Conservation (phyloP, 1,139 yeast species). For the Geotrichum bryndzae region DNA sequence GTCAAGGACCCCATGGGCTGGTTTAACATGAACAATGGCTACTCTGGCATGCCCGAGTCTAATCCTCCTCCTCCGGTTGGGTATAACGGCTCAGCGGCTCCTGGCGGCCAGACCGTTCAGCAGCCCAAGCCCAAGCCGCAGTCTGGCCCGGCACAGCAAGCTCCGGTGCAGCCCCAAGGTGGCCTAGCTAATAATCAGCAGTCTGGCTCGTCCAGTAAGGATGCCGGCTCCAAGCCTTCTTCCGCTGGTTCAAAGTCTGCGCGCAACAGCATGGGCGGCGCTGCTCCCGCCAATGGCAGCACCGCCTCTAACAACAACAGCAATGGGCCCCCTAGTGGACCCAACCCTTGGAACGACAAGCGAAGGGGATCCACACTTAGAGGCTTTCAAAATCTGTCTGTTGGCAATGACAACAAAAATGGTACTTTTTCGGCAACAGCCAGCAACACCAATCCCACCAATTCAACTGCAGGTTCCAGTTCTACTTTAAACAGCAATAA, state of each 20-base stretch:
- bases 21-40: slow-evolving; percentile 17
- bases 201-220: neutral
- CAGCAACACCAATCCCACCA: neutral
- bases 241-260: neutral
- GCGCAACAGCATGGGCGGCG: slow-evolving; percentile 1
- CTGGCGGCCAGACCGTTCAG: neutral
- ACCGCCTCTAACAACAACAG: neutral
- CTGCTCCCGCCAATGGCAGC: neutral
- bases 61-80: slow-evolving; percentile 32
- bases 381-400: slow-evolving; percentile 14
- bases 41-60: neutral
- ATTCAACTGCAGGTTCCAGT: neutral
- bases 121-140: neutral
- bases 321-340: neutral
- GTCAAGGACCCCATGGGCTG: slow-evolving; percentile 30
- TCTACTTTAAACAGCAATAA: neutral
- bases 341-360: slow-evolving; percentile 16
- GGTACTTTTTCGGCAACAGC: neutral
- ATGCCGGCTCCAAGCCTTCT: neutral
- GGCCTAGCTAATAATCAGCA: neutral
- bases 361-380: slow-evolving; percentile 15
- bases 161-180: slow-evolving; percentile 1
- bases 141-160: neutral
- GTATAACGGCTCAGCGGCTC: slow-evolving; percentile 1
- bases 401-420: neutral